Evolutionary conservation across 495 filamentous ascomycete genomes (phyloP), one percentile per base, ranked within the genome.

Genomic region (Penicillium longicatenatum): DNA sequence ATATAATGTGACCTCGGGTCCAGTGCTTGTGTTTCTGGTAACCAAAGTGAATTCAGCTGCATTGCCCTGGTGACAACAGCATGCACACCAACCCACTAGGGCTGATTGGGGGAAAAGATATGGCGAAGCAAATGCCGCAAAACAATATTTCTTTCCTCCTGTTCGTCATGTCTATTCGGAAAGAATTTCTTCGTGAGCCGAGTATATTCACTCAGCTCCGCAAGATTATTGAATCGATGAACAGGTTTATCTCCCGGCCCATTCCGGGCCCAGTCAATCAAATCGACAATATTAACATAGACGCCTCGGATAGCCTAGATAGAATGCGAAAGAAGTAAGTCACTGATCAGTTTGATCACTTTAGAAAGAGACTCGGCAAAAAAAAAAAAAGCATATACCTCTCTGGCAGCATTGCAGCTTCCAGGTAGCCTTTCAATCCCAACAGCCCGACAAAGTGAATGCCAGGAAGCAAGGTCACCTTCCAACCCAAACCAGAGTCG

Each of bases 371-470:
- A n/a, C n/a, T n/a, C n/a, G n/a, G n/a, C n/a, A n/a, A n/a, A 11
- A 30, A 31, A 33, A 17, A 31, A 33, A 0, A 31, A 17, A 14
- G n/a, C 20, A 22, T 29, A n/a, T 33, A 50, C 47, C 47, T 50
- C 35, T 54, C 6, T 17, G 1, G 20, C 33, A 39, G 12, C 42
- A 6, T 52, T 14, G 9, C 33, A 42, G 41, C 12, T 8, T 26
- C 4, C 2, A 26, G 66, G 64, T 19, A 67, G 47, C 6, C 64
- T 64, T 1, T 52, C 22, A 43, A 69, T 59, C 29, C 54, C 35
- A 4, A 69, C 54, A 21, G 66, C 66, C 21, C 66, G 61, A 41
- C 64, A 69, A 31, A 69, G 63, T 19, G 66, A 48, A 55, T 69
- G 66, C 64, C 66, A 69, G 20, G 64, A 50, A 10, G 16, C 37